Conservation (phyloP, 2,329 filamentous ascomycete species). For the Magnaporthales sp. region DNA sequence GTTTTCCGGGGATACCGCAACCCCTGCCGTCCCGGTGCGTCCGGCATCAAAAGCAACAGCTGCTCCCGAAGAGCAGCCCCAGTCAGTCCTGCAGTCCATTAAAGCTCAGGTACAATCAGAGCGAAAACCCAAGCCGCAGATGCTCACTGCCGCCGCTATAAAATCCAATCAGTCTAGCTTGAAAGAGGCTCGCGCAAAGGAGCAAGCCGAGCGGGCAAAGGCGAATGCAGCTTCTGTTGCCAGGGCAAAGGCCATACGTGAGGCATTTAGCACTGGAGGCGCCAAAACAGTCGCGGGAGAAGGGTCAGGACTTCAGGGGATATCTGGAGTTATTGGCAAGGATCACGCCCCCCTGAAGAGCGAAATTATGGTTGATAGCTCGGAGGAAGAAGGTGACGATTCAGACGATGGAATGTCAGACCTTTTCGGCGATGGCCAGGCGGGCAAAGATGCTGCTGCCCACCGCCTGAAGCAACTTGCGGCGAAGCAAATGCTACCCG, state of each 20-base stretch:
- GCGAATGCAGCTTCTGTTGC: conserved; percentile 66
- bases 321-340: conserved; percentile 64
- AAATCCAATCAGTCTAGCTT: conserved; percentile 40
- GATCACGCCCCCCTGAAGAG: conserved; percentile 67
- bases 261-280: conserved; percentile 22
- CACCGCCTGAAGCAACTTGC: conserved; percentile 38
- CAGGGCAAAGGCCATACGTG: conserved; percentile 52
- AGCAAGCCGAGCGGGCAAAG: conserved; percentile 65
- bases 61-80: not conserved
- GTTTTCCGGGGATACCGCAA: not conserved
- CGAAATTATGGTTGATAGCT: conserved; percentile 85
- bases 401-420: conserved; percentile 45
- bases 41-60: not conserved
- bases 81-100: not conserved
- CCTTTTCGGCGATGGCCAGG: conserved; percentile 38
- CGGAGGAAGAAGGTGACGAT: conserved; percentile 66
- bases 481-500: conserved; percentile 52
- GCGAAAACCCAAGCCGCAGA: conserved; percentile 18
- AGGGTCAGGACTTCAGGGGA: conserved; percentile 66
- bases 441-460: conserved; percentile 39
- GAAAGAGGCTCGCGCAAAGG: conserved; percentile 64
- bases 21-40: not conserved
- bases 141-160: conserved; percentile 2
- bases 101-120: conserved; percentile 27
- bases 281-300: conserved; percentile 55